Percentiles rank a stretch among this genome's conserved stretches.
phyloP scores from a whole-genome alignment of 2,329 filamentous ascomycete species.

The Orbilia blumenaviensis region DNA sequence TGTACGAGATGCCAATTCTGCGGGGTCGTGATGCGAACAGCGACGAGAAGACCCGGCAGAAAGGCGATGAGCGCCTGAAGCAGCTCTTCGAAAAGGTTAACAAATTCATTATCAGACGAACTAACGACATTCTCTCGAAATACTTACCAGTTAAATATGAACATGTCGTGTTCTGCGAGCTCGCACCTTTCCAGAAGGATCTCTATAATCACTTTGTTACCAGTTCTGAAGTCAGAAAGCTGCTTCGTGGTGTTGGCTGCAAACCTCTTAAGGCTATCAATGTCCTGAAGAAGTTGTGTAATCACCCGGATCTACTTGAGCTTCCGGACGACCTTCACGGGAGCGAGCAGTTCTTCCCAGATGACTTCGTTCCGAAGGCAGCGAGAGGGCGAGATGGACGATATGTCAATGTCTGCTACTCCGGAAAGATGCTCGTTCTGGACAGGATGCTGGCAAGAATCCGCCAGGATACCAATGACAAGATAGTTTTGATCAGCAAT shows the following conservation, averaged over 20 bases:
- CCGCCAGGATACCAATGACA: conserved; percentile 95
- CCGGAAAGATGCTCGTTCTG: conserved; percentile 97
- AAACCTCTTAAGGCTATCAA: conserved; percentile 97
- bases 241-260: conserved; percentile 91
- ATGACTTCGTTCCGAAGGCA: conserved; percentile 89
- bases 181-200: conserved; percentile 89
- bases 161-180: conserved; percentile 96
- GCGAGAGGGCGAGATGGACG: conserved; percentile 82
- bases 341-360: conserved; percentile 80
- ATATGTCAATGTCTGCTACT: conserved; percentile 94
- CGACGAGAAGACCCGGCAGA: conserved; percentile 80
- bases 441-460: conserved; percentile 97
- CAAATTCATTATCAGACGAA: conserved; percentile 97
- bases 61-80: conserved; percentile 81
- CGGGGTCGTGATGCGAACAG: conserved; percentile 90
- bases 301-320: conserved; percentile 92
- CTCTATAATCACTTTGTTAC: conserved; percentile 98
- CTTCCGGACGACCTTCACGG: conserved; percentile 85
- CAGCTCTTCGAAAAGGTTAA: conserved; percentile 89
- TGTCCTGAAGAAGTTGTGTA: conserved; percentile 97
- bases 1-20: conserved; percentile 90
- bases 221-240: conserved; percentile 89
- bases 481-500: conserved; percentile 98
- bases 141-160: conserved; percentile 98
- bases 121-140: conserved; percentile 97